Conservation (phyloP, 352 stramenopile species). For the Nothophytophthora sp. region DNA sequence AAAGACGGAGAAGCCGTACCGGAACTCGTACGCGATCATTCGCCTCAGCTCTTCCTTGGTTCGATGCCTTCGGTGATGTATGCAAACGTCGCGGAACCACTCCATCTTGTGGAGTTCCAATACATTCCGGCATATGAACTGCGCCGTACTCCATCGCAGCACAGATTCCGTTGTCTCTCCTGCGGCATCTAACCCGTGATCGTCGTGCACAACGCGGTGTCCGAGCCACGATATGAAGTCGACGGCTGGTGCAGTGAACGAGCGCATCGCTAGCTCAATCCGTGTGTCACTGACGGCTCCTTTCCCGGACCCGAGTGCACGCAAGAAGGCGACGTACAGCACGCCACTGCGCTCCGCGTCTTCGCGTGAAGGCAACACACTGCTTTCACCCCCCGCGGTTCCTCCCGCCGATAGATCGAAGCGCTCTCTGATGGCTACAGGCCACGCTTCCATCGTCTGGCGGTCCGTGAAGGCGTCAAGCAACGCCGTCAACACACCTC, state of each 20-base stretch:
- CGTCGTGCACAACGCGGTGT: neutral
- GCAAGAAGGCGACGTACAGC: neutral
- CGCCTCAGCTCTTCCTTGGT: neutral
- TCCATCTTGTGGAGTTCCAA: neutral
- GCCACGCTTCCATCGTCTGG: neutral
- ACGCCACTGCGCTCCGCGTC: neutral
- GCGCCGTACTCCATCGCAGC: neutral
- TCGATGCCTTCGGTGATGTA: neutral
- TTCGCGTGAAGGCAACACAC: neutral
- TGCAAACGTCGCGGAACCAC: conserved; percentile 4
- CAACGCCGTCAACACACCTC: conserved; percentile 2
- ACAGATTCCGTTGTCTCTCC: neutral
- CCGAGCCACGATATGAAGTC: neutral
- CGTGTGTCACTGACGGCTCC: neutral
- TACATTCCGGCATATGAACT: neutral
- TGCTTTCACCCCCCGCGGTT: neutral
- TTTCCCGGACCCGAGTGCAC: neutral
- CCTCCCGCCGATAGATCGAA: neutral
- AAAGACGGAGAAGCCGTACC: conserved; percentile 11
- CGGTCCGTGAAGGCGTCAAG: neutral
- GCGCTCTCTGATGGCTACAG: neutral
- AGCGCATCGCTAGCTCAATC: neutral
- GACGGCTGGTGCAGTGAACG: neutral
- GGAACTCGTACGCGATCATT: conserved; percentile 12
- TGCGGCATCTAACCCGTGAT: neutral